phyloP scores from a whole-genome alignment of 2,329 filamentous ascomycete genomes.

The Apiospora phragmitis region DNA sequence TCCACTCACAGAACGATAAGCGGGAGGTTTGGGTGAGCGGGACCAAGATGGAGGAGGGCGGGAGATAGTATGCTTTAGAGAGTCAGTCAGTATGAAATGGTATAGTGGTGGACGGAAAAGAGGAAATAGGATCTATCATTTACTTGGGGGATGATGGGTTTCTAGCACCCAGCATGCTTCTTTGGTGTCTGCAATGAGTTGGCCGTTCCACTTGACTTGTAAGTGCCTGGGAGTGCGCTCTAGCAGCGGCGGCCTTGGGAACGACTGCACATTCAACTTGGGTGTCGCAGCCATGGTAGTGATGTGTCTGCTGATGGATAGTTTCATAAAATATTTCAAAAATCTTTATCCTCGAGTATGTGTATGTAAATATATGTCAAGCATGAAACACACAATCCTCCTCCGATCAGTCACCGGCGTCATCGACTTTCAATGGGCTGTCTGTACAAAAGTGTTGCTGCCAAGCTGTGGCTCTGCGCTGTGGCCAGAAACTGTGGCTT shows the following conservation, averaged over 20 bases:
- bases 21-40: constrained; percentile 46
- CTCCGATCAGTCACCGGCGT: constrained; percentile 6
- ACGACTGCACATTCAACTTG: constrained; percentile 56
- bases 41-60: constrained; percentile 48
- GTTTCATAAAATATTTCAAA: neutral
- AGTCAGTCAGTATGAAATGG: constrained; percentile 28
- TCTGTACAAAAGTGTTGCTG: neutral
- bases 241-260: constrained; percentile 59
- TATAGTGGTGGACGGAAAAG: neutral
- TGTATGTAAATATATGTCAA: neutral
- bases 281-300: constrained; percentile 38
- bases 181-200: constrained; percentile 57
- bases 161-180: constrained; percentile 63
- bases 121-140: neutral
- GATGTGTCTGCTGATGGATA: neutral
- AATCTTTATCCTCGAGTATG: neutral
- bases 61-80: constrained; percentile 54
- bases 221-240: constrained; percentile 56
- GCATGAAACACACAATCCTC: too few relatives aligned
- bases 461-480: neutral
- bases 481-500: neutral
- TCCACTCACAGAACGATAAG: constrained; percentile 59
- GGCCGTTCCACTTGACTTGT: constrained; percentile 55
- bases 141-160: constrained; percentile 62
- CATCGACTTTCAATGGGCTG: constrained; percentile 5